Evolutionary conservation across 495 filamentous ascomycete genomes (phyloP).

Genomic region (Parathielavia appendiculata): DNA sequence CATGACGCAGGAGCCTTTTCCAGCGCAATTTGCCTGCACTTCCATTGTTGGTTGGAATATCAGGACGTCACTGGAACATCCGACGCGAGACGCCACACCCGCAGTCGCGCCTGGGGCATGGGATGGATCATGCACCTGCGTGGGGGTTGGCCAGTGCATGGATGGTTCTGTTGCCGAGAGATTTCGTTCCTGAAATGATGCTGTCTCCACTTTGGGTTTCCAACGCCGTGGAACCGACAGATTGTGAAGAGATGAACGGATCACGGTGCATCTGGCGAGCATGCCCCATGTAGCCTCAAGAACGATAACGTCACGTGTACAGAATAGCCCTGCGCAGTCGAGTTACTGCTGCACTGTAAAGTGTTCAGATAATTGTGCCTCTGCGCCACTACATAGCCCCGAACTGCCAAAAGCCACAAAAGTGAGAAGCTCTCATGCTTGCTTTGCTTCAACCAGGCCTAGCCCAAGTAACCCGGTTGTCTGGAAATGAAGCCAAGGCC

Average conservation of each 20-base stretch:
- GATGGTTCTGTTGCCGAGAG: background rate
- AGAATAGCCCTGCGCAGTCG: too few relatives aligned
- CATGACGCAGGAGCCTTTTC: background rate
- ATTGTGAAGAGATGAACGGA: background rate
- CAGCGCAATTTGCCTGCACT: background rate
- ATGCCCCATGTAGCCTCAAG: background rate
- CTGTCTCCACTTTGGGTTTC: background rate
- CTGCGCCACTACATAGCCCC: background rate
- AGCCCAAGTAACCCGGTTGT: conserved; percentile 4
- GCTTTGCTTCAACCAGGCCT: background rate
- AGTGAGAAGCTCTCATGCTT: background rate
- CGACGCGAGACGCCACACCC: background rate
- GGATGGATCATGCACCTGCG: background rate
- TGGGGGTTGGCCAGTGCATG: background rate
- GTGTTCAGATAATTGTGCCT: too few relatives aligned
- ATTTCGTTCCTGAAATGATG: background rate
- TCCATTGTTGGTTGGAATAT: background rate
- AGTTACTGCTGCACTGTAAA: background rate
- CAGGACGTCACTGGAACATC: background rate
- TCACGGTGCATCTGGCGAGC: background rate
- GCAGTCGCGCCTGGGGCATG: background rate
- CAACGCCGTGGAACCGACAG: background rate
- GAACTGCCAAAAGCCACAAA: background rate
- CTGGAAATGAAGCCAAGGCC: conserved; percentile 13
- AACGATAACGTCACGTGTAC: too few relatives aligned